Base-by-base conservation (phyloP, 2,329 filamentous ascomycete genomes). In the Sporothrix schenckii region DNA sequence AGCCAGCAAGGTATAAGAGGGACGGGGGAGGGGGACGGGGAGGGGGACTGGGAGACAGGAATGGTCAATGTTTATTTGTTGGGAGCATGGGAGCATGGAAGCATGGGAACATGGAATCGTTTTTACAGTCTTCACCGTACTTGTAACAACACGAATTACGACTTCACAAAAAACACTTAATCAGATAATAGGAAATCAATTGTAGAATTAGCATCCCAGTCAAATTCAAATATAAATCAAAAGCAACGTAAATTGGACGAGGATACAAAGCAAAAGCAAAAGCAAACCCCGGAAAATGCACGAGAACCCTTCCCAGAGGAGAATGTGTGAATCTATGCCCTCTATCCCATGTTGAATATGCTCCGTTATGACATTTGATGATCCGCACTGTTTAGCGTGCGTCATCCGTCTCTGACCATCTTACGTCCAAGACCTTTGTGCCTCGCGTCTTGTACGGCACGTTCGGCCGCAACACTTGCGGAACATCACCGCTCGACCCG, bases 1-100 rank as follows among this genome's bases (percentile, higher is more conserved):
- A 77, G 92, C 89, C 2, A 86, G 90, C 77, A 88, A 90, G 77
- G 81, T 96, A 75, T 95, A 79, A 81, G 67, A 1, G 50, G 14
- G 16, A 1, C 24, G n/a, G n/a, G 16, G n/a, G 16, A 10, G n/a
- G n/a, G n/a, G n/a, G n/a, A n/a, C n/a, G n/a, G n/a, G n/a, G n/a
- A n/a, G 13, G n/a, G 39, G 44, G n/a, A 14, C 16, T 61, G 56
- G 66, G 41, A 54, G 52, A n/a, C 34, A 44, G 27, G 41, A 11
- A 47, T 53, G 65, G 54, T 39, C 41, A 16, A 13, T 16, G 16
- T 44, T 14, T 44, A 14, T 44, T 4, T 44, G 41, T 44, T 44
- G 19, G 39, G 54, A 27, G 19, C 56, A 41, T 41, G 58, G 21
- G 21, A 47, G 24, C 13, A n/a, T 41, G 58, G 21, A 13, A 47